Base-by-base conservation (phyloP, 2,329 filamentous ascomycete species). In the Nigrograna mackinnonii region DNA sequence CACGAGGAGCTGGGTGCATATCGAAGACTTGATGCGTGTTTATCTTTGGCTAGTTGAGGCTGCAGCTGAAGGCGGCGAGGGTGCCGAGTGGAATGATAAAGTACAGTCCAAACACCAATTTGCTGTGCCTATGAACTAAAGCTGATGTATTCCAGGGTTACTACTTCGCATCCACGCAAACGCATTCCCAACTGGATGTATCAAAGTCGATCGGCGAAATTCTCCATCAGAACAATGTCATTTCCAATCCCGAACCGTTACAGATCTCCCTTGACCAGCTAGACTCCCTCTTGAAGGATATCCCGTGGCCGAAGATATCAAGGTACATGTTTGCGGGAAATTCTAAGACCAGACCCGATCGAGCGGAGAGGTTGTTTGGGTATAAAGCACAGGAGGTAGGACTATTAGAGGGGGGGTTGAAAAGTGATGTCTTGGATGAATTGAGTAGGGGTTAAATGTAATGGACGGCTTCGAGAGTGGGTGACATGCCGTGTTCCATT, bases 11-110 rank as follows among this genome's bases (percentile, higher is more conserved):
- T 67, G 66, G 63, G 66, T 70, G 17, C 77, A 84, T 39, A 74
- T 87, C 0, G 77, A 85, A 46, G 84, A 87, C 52, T 63, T 87
- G 0, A 77, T 76, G 30, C 56, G 64, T 0, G 45, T 86, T 0
- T 83, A 80, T 43, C 50, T 78, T 2, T 60, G 73, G 4, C 68
- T 87, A 0, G 74, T 78, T 0, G 76, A 83, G 41, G 78, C 78
- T 2, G 82, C 82, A 0, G 66, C 71, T 1, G 57, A 68, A 0
- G 34, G 42, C 1, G 39, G 48, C 2, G 37, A 21, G 1, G 78
- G 78, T 55, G 79, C 77, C 0, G 80, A 69, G 0, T 89, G 86
- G 73, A 82, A 81, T 1, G 57, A 66, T 17, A 66, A 58, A 22
- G 60, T 49, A 47, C 7, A 38, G 38, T 6, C 22, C 13, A 17